Evolutionary conservation across 1,284 basidiomycete genomes (phyloP).

Genomic region (Peniophora sp.): DNA sequence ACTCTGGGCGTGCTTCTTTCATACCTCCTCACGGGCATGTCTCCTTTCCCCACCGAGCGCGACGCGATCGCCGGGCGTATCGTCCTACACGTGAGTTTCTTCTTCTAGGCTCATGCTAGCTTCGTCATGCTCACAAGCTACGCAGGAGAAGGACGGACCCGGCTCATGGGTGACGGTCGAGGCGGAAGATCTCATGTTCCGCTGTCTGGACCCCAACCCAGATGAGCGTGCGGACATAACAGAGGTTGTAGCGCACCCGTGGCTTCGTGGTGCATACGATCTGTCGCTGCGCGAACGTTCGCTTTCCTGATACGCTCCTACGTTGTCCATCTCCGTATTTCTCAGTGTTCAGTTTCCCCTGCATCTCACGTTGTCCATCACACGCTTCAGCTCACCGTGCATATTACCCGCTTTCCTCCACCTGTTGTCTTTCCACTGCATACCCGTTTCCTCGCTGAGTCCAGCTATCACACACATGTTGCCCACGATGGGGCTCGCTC

Average conservation of each 20-base stretch:
- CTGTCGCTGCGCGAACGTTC: conserved; percentile 2
- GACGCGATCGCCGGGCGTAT: conserved; percentile 51
- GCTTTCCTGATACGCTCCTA: too few species aligned
- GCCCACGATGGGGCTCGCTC: conserved; percentile 1
- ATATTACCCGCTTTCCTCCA: too few species aligned
- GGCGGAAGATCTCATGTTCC: conserved; percentile 52
- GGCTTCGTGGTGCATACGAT: conserved; percentile 43
- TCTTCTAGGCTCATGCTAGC: neutral
- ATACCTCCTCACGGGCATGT: conserved; percentile 80
- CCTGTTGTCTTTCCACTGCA: neutral
- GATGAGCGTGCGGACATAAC: conserved; percentile 57
- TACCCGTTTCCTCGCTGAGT: conserved; percentile 1
- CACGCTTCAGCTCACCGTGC: too few species aligned
- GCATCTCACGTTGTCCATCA: too few species aligned
- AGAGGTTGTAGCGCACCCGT: conserved; percentile 70
- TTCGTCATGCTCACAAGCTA: conserved; percentile 12
- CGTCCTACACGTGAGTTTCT: conserved; percentile 14
- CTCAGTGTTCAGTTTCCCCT: too few species aligned
- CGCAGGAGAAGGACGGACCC: conserved; percentile 25
- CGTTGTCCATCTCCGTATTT: too few species aligned
- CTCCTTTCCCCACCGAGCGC: conserved; percentile 71
- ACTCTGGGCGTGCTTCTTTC: conserved; percentile 85
- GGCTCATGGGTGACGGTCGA: conserved; percentile 28
- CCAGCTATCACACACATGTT: conserved; percentile 4
- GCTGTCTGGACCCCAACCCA: conserved; percentile 72